Conservation (phyloP, 2,329 filamentous ascomycete genomes). For the Beauveria pseudobassiana region DNA sequence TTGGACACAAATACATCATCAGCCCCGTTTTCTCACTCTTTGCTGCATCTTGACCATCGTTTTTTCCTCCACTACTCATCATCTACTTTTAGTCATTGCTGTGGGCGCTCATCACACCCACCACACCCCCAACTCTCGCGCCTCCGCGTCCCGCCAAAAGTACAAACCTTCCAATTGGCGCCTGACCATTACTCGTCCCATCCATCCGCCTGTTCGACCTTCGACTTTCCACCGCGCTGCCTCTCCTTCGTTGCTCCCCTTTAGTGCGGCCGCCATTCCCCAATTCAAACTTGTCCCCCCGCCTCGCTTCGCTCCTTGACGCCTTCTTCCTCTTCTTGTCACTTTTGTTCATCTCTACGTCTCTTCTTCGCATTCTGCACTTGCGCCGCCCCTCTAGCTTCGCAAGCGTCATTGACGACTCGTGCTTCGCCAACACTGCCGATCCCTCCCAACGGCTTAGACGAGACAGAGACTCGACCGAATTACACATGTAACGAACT, state of each 20-base stretch:
- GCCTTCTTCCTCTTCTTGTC: not conserved
- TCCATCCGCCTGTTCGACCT: not conserved
- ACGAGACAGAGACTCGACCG: not conserved
- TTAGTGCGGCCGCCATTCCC: constrained; percentile 1
- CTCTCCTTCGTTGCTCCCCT: constrained; percentile 13
- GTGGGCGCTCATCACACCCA: not conserved
- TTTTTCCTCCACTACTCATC: not conserved
- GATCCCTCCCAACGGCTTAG: not conserved
- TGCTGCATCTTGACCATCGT: not conserved
- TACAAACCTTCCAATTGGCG: constrained; percentile 26
- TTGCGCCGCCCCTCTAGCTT: not conserved
- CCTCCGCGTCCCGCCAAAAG: not conserved
- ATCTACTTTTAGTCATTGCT: not conserved
- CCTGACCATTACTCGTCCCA: constrained; percentile 22
- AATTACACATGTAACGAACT: not conserved
- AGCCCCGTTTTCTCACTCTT: not conserved
- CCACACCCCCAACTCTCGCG: not conserved
- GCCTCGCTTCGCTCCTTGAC: not conserved
- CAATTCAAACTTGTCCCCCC: not conserved
- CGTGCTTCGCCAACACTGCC: not conserved
- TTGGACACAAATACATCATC: not conserved
- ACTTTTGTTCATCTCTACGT: not conserved
- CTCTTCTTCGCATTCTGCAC: not conserved
- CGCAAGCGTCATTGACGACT: not conserved
- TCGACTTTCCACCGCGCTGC: not conserved